phyloP scores from a whole-genome alignment of 441 rosid genomes.

The Erodium moschatum region DNA sequence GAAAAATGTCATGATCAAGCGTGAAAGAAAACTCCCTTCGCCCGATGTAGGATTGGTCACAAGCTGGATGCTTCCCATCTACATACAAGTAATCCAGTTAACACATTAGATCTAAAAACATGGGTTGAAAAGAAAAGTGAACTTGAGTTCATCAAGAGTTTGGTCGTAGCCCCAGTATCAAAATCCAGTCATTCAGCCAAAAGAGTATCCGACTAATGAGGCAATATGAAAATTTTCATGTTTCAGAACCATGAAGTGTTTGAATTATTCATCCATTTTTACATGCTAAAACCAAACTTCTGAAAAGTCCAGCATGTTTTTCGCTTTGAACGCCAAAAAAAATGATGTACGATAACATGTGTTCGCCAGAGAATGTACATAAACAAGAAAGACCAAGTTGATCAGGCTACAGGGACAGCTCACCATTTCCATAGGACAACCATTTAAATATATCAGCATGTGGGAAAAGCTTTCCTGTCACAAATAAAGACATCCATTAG shows the following conservation, averaged over 20 bases:
- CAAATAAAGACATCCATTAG: slow-evolving; percentile 5
- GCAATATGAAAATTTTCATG: neutral
- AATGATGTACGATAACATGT: neutral
- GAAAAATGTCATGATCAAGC: slow-evolving; percentile 55
- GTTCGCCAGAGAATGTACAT: neutral
- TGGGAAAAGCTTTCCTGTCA: slow-evolving; percentile 62
- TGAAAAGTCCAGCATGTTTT: neutral
- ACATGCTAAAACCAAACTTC: neutral
- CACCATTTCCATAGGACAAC: slow-evolving; percentile 68
- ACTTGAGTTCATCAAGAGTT: neutral
- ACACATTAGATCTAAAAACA: neutral
- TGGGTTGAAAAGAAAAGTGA: neutral
- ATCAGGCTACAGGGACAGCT: neutral
- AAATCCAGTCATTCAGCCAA: neutral
- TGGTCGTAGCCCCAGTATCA: neutral
- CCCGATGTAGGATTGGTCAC: slow-evolving; percentile 61
- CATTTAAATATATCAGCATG: slow-evolving; percentile 54
- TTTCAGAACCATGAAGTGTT: neutral
- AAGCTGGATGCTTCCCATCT: slow-evolving; percentile 96
- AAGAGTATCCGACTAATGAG: neutral
- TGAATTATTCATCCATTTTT: neutral
- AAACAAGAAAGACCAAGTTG: neutral
- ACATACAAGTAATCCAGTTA: slow-evolving; percentile 20
- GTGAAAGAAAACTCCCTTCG: slow-evolving; percentile 87
- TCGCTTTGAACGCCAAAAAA: neutral